Conservation (phyloP, 2,329 filamentous ascomycete genomes). For the Colletotrichum chlorophyti region DNA sequence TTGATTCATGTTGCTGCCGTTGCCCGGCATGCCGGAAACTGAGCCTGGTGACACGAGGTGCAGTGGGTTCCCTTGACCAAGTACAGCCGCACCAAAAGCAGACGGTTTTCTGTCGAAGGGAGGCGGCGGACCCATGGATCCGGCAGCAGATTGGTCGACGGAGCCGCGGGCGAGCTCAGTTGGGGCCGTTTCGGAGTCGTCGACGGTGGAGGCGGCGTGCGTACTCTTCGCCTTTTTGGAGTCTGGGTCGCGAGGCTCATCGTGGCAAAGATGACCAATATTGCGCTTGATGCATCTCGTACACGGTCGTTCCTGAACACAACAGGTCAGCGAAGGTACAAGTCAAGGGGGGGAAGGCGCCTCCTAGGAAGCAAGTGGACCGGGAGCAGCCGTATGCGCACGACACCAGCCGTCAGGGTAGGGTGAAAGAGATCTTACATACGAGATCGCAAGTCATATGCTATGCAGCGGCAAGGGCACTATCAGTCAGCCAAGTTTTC, state of each 20-base stretch:
- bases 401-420: background rate
- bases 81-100: constrained; percentile 33
- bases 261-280: constrained; percentile 97
- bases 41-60: constrained; percentile 76
- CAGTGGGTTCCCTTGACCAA: constrained; percentile 61
- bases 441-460: constrained; percentile 94
- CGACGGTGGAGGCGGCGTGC: constrained; percentile 60
- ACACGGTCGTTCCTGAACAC: constrained; percentile 85
- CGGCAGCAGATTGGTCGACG: constrained; percentile 56
- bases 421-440: constrained; percentile 51
- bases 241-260: constrained; percentile 88
- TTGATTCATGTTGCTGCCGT: constrained; percentile 70
- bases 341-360: constrained; percentile 21
- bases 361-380: constrained; percentile 11
- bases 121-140: constrained; percentile 62
- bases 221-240: constrained; percentile 80
- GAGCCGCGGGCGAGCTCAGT: constrained; percentile 58
- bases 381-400: constrained; percentile 25
- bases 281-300: constrained; percentile 97
- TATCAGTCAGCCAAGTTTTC: constrained; percentile 52
- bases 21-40: constrained; percentile 65
- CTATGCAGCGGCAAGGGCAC: constrained; percentile 56
- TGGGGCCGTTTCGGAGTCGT: constrained; percentile 65
- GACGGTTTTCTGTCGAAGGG: constrained; percentile 43
- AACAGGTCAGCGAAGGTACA: constrained; percentile 39